phyloP scores from a whole-genome alignment of 139 green algal species.

The Chlorella sp. region DNA sequence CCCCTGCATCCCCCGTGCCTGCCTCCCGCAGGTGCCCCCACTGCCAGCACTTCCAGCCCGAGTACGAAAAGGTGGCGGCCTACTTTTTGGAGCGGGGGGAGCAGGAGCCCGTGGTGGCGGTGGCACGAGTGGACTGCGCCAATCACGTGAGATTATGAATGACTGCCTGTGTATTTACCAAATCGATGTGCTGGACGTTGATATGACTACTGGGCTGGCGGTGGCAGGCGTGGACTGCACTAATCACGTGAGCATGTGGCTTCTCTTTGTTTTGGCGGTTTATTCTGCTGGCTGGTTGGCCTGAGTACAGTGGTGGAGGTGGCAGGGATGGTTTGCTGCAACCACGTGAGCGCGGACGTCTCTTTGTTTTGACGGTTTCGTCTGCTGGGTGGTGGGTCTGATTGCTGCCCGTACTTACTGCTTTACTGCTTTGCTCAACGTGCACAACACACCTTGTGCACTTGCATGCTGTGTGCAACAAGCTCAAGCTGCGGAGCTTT shows the following conservation, averaged over 20 bases:
- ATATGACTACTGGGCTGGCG: not conserved
- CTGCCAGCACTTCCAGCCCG: conserved; percentile 63
- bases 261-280: too few relatives aligned
- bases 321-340: too few relatives aligned
- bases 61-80: conserved; percentile 61
- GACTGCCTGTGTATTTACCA: not conserved
- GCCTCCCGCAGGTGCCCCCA: conserved; percentile 55
- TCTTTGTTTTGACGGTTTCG: too few relatives aligned
- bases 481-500: too few relatives aligned
- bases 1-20: not conserved
- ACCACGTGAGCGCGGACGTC: too few relatives aligned
- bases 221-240: not conserved
- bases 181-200: not conserved
- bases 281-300: too few relatives aligned
- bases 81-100: conserved; percentile 43
- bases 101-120: conserved; percentile 47
- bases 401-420: too few relatives aligned
- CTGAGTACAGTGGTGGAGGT: too few relatives aligned
- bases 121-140: conserved; percentile 67
- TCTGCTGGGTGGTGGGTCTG: too few relatives aligned
- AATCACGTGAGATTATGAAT: conserved; percentile 34
- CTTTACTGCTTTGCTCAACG: too few relatives aligned
- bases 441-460: too few relatives aligned
- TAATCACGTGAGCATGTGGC: not conserved
- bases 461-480: too few relatives aligned